phyloP scores from a whole-genome alignment of 768 basidiomycete species.

The Tulasnella sp. region DNA sequence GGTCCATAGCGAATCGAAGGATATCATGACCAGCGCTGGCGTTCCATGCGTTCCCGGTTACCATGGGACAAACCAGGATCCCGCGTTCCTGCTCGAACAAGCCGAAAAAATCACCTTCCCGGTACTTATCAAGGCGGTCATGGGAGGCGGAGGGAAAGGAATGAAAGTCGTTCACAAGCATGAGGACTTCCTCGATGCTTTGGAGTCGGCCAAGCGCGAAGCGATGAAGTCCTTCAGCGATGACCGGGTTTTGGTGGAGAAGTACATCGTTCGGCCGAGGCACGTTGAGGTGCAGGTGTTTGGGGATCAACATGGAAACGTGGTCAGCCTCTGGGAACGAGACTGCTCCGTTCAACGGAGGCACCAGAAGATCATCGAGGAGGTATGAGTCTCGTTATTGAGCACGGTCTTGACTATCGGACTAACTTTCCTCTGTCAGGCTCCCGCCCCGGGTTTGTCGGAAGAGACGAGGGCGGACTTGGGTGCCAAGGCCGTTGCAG shows the following conservation, averaged over 20 bases:
- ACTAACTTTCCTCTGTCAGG: conserved; percentile 42
- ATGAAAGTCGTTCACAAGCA: conserved; percentile 75
- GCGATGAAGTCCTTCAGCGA: conserved; percentile 84
- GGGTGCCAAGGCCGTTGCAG: conserved; percentile 82
- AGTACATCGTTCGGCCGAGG: conserved; percentile 78
- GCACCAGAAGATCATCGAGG: conserved; percentile 95
- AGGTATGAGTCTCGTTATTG: conserved; percentile 43
- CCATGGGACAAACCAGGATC: conserved; percentile 78
- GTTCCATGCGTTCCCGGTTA: conserved; percentile 95
- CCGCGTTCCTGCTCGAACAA: conserved; percentile 58
- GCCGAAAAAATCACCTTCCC: conserved; percentile 80
- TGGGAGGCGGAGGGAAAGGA: conserved; percentile 93
- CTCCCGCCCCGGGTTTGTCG: conserved; percentile 84
- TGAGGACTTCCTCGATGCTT: conserved; percentile 71
- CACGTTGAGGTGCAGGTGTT: conserved; percentile 96
- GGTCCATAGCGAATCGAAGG: conserved; percentile 77
- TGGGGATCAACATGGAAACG: conserved; percentile 72
- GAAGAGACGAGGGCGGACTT: conserved; percentile 74
- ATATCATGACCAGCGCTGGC: conserved; percentile 84
- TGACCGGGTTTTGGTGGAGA: conserved; percentile 81
- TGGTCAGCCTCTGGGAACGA: conserved; percentile 92
- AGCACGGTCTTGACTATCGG: neutral
- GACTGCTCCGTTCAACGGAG: conserved; percentile 88
- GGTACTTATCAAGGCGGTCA: conserved; percentile 92
- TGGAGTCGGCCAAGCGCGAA: conserved; percentile 85